Evolutionary conservation across 768 basidiomycete genomes (phyloP).

Genomic region (Naganishia friedmannii): DNA sequence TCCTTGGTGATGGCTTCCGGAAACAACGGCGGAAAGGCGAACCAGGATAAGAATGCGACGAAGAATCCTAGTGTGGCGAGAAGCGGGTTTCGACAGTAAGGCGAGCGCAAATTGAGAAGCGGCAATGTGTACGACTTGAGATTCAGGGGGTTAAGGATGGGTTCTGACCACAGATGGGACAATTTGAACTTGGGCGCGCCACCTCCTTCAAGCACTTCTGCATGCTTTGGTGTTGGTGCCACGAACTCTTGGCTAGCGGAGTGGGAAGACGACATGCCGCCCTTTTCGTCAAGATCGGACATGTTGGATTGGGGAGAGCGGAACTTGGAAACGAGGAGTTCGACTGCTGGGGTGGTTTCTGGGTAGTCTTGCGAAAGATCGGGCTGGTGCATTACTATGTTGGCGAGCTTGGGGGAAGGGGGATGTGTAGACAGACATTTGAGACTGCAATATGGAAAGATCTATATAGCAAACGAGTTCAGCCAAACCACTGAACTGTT

Average conservation of each 20-base stretch:
- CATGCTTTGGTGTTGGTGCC: constrained; percentile 1
- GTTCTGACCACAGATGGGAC: constrained; percentile 22
- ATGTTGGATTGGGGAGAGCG: constrained; percentile 8
- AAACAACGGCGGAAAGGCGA: constrained; percentile 64
- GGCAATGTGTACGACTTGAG: constrained; percentile 60
- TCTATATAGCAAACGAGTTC: not conserved
- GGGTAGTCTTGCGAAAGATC: constrained; percentile 19
- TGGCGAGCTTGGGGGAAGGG: not conserved
- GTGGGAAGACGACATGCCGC: not conserved
- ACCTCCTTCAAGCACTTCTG: not conserved
- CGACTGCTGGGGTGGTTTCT: constrained; percentile 4
- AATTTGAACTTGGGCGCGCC: constrained; percentile 24
- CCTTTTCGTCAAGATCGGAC: constrained; percentile 19
- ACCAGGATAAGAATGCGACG: constrained; percentile 60
- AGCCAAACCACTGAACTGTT: not conserved
- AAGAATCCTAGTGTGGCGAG: constrained; percentile 59
- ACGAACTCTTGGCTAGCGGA: constrained; percentile 10
- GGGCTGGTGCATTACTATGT: constrained; percentile 16
- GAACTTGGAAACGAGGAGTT: not conserved
- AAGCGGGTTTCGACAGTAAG: constrained; percentile 59
- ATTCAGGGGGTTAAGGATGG: constrained; percentile 57
- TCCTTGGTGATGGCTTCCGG: constrained; percentile 61
- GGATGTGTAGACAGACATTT: not conserved
- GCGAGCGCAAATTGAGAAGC: constrained; percentile 57
- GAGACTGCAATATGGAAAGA: not conserved